These are phyloP conservation scores for Psilocybe subaeruginosa DNA, from an alignment of 768 basidiomycete species.

Conservation along the genomic window DNA sequence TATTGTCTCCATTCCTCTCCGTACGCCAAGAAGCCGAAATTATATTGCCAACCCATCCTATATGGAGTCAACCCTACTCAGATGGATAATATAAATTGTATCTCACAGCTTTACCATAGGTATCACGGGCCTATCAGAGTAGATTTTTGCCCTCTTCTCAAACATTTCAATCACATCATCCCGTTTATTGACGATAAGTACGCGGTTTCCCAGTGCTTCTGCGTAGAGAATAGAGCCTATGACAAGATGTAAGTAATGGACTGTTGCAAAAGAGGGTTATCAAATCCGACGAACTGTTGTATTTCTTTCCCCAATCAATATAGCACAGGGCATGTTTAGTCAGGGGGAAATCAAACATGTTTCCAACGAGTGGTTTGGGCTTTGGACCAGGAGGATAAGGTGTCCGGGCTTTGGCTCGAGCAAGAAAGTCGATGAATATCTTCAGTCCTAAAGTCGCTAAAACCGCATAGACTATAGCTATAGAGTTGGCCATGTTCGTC, in stretches of 20 bases:
- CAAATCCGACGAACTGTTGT: neutral
- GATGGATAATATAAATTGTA: neutral
- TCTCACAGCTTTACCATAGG: constrained; percentile 10
- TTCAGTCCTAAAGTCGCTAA: too few relatives aligned
- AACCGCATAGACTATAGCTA: too few relatives aligned
- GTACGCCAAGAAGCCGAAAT: constrained; percentile 34
- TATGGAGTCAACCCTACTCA: neutral
- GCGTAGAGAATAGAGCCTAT: constrained; percentile 24
- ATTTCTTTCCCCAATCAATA: neutral
- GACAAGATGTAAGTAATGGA: too few relatives aligned
- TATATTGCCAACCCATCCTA: constrained; percentile 36
- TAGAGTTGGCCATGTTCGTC: too few relatives aligned
- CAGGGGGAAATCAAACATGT: neutral
- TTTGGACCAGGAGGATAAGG: neutral
- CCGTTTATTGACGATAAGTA: constrained; percentile 26
- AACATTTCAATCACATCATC: constrained; percentile 24
- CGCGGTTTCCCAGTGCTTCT: constrained; percentile 21
- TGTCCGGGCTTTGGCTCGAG: too few relatives aligned
- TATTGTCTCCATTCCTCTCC: constrained; percentile 32
- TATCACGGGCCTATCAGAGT: constrained; percentile 45
- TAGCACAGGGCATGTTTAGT: neutral
- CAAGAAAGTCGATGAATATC: too few relatives aligned
- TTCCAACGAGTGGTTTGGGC: neutral
- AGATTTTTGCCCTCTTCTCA: constrained; percentile 48
- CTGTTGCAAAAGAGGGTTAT: too few relatives aligned